phyloP scores from a whole-genome alignment of 2,329 filamentous ascomycete species.

The Epichloe aotearoae region DNA sequence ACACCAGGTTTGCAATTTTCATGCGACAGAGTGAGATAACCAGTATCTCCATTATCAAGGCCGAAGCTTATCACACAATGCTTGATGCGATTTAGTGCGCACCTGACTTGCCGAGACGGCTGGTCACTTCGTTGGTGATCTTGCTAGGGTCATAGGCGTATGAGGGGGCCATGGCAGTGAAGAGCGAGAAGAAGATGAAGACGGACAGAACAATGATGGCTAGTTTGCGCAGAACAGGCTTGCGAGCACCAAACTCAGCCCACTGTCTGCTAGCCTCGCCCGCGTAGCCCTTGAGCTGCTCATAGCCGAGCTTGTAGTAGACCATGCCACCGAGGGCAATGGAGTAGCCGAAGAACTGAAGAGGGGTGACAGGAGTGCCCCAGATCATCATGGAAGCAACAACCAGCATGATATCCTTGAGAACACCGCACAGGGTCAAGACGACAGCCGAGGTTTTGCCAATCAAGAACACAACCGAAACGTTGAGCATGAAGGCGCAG shows the following conservation, averaged over 20 bases:
- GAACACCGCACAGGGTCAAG: conserved; percentile 74
- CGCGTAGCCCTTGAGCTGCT: conserved; percentile 71
- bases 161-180: conserved; percentile 52
- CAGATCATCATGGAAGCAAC: conserved; percentile 69
- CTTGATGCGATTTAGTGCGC: conserved; percentile 4
- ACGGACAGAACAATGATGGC: conserved; percentile 53
- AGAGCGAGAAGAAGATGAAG: conserved; percentile 54
- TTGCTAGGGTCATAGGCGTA: conserved; percentile 42
- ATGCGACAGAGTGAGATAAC: not conserved
- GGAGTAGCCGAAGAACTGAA: conserved; percentile 75
- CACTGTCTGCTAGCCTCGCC: conserved; percentile 61
- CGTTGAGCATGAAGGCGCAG: conserved; percentile 69
- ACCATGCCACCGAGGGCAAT: conserved; percentile 64
- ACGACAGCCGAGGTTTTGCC: conserved; percentile 79
- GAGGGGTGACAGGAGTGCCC: conserved; percentile 57
- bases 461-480: conserved; percentile 77
- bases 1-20: not conserved
- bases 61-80: not conserved
- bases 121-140: conserved; percentile 34
- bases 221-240: conserved; percentile 67
- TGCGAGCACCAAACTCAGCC: conserved; percentile 71
- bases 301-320: conserved; percentile 76
- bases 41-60: not conserved
- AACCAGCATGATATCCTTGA: conserved; percentile 80
- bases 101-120: conserved; percentile 31